Conservation (phyloP, 768 basidiomycete species). For the Lactarius indigo region DNA sequence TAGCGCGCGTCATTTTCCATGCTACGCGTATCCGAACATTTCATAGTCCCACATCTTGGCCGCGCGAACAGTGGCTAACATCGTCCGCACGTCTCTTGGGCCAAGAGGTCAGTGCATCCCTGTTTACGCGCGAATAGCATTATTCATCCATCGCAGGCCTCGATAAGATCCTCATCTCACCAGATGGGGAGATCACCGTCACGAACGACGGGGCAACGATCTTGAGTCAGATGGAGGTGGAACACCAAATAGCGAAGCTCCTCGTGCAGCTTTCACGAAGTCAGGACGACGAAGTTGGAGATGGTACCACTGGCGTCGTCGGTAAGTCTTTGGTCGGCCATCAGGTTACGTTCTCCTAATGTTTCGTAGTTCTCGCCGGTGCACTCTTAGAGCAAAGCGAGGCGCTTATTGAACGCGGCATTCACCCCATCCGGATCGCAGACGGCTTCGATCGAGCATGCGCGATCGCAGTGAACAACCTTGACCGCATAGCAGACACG, state of each 20-base stretch:
- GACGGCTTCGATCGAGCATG: conserved; percentile 98
- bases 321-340: conserved; percentile 53
- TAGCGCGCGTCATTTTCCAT: conserved; percentile 23
- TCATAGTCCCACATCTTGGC: conserved; percentile 90
- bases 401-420: conserved; percentile 95
- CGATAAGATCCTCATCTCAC: conserved; percentile 91
- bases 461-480: conserved; percentile 80
- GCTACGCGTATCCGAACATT: conserved; percentile 9
- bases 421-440: conserved; percentile 98
- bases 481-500: conserved; percentile 87
- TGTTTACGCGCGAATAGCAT: not conserved
- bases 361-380: conserved; percentile 79
- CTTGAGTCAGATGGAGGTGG: conserved; percentile 97
- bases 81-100: conserved; percentile 91
- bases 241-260: conserved; percentile 98
- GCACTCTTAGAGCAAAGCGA: conserved; percentile 94
- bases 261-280: conserved; percentile 95
- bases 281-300: conserved; percentile 99
- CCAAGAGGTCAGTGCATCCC: conserved; percentile 67
- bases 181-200: conserved; percentile 98
- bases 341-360: not conserved
- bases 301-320: conserved; percentile 98
- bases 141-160: conserved; percentile 52
- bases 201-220: conserved; percentile 99
- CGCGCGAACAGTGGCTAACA: conserved; percentile 89